Evolutionary conservation across 2,329 filamentous ascomycete genomes (phyloP), one percentile per base, ranked within the genome.

Genomic region (Chaetomiaceae sp.): DNA sequence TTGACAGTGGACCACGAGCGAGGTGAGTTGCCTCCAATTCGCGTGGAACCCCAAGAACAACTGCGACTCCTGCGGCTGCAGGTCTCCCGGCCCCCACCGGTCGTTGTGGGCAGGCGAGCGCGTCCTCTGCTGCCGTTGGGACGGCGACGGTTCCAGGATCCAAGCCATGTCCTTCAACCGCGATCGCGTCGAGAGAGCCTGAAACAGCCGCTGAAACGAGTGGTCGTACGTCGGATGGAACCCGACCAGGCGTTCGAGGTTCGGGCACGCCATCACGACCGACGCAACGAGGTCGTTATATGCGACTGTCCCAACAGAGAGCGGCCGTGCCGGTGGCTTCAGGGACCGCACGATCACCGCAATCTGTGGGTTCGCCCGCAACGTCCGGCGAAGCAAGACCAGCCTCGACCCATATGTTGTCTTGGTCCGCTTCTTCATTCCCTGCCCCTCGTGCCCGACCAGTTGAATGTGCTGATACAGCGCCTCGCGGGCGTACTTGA

Each of bases 251-350:
- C 73, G 71, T 65, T 85, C 81, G 10, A 86, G 68, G 56, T 85
- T 84, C 2, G 82, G 82, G 50, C 81, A 85, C 0, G 79, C 76
- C 80, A 83, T 82, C 51, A 85, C 70, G 20, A 85, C 65, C 5
- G 81, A 76, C 0, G 81, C 80, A 2, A 83, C 71, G 3, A 80
- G 63, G 56, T 82, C 74, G 53, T 81, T 72, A 59, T 85, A 84
- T 40, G 75, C 70, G 31, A 75, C 73, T 16, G 66, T 43, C 10
- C 68, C 59, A n/a, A 70, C 63, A 12, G 67, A 65, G 23, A 68
- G 65, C 0, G 71, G 70, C 10, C 72, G 56, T 5, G 74, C 70
- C 0, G 78, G 79, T 2, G 83, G 74, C 59, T 82, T 82, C 45
- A 86, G 63, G 7, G 71, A 73, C 49, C 74, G 78, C 33, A 85